A percentile compares a stretch with the other conserved stretches of the same genome.
These are phyloP conservation scores for Gonapodya prolifera DNA, from an alignment of 192 early-diverging fungal species.

Conservation along the genomic window DNA sequence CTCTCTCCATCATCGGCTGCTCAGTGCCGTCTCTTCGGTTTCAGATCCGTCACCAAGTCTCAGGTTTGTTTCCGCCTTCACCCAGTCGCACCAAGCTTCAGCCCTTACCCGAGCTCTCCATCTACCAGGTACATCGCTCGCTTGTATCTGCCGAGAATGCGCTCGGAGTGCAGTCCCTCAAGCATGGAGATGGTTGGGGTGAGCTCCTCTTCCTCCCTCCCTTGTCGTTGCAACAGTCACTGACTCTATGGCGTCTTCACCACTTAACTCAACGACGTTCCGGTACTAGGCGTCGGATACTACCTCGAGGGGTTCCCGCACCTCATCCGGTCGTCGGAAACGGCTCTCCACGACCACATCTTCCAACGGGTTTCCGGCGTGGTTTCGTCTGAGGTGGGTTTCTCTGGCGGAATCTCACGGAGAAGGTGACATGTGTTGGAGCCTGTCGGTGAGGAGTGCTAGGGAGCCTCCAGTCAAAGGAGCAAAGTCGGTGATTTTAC, in stretches of 20 bases:
- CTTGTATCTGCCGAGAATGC: not conserved
- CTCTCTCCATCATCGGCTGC: not conserved
- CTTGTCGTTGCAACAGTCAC: too few relatives aligned
- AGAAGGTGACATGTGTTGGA: too few relatives aligned
- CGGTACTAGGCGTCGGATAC: not conserved
- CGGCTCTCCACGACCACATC: not conserved
- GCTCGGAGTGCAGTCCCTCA: not conserved
- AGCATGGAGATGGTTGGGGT: not conserved
- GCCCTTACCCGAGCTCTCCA: not conserved
- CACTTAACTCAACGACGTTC: too few relatives aligned
- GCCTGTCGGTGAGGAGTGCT: too few relatives aligned
- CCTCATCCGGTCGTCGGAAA: not conserved
- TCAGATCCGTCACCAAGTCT: not conserved
- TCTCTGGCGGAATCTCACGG: too few relatives aligned
- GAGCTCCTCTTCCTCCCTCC: too few relatives aligned
- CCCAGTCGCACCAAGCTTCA: not conserved
- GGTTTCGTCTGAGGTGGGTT: not conserved
- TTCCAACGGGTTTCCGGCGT: not conserved
- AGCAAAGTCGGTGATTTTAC: too few relatives aligned
- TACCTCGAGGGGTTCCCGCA: slow-evolving; percentile 2
- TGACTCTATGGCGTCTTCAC: too few relatives aligned
- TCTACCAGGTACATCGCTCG: slow-evolving; percentile 1
- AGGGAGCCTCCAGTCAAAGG: too few relatives aligned
- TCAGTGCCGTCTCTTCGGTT: slow-evolving; percentile 1
- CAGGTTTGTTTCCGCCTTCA: not conserved